Conservation (phyloP, 768 basidiomycete species). For the Xanthoconium purpureum region DNA sequence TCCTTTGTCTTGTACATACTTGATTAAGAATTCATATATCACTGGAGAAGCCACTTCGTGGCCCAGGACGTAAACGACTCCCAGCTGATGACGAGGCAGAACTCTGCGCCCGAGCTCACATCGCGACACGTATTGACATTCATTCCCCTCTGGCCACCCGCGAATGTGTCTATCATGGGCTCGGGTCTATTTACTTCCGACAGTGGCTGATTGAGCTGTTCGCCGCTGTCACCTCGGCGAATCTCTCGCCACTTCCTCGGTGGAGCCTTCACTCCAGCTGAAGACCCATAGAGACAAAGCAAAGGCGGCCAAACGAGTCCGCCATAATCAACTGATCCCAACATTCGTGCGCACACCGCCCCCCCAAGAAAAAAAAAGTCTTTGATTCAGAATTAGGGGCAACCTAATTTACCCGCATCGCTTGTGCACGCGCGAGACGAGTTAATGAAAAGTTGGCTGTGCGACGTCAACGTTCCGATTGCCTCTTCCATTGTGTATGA, state of each 20-base stretch:
- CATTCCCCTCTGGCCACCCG: background rate
- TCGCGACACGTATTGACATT: background rate
- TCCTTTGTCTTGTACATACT: too few relatives aligned
- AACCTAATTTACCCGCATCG: background rate
- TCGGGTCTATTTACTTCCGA: constrained; percentile 2
- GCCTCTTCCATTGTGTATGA: background rate
- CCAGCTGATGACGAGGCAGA: constrained; percentile 5
- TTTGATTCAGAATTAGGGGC: background rate
- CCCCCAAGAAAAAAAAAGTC: background rate
- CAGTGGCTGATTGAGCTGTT: constrained; percentile 12
- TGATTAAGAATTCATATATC: too few relatives aligned
- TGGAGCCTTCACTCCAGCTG: background rate
- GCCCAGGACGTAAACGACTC: background rate
- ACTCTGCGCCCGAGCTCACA: background rate
- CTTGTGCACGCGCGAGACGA: constrained; percentile 1
- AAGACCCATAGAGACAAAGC: background rate
- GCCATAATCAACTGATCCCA: constrained; percentile 4
- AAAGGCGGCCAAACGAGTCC: background rate
- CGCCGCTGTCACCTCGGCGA: constrained; percentile 5
- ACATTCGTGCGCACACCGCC: constrained; percentile 3
- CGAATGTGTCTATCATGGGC: constrained; percentile 2
- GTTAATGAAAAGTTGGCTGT: constrained; percentile 19
- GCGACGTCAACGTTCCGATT: background rate
- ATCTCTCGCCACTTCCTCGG: background rate
- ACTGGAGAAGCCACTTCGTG: background rate